Evolutionary conservation across 2,329 filamentous ascomycete species (phyloP).

Genomic region (Diplodia sapinea): DNA sequence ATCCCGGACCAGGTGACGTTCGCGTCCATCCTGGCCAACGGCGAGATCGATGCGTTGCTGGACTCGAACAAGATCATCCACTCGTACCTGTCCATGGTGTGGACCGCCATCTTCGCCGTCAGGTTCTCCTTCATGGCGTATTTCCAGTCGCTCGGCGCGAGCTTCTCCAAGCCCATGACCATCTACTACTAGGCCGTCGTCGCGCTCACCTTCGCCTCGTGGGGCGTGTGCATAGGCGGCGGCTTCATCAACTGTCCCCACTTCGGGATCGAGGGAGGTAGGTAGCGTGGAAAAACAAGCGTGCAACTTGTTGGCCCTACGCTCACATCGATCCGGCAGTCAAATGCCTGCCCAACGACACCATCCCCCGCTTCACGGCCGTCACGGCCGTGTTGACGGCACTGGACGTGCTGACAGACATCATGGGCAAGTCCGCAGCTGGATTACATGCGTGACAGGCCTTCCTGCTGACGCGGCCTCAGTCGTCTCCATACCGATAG

Average conservation of each 20-base stretch:
- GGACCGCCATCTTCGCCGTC: slow-evolving; percentile 25
- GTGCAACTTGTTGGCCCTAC: not conserved
- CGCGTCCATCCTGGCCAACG: not conserved
- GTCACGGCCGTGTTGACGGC: not conserved
- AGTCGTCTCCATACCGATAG: slow-evolving; percentile 9
- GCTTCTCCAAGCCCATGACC: not conserved
- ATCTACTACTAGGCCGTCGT: slow-evolving; percentile 26
- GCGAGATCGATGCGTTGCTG: not conserved
- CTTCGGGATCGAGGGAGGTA: slow-evolving; percentile 15
- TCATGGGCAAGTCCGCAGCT: not conserved
- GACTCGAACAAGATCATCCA: not conserved
- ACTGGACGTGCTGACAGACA: slow-evolving; percentile 6
- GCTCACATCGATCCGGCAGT: not conserved
- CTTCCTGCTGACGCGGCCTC: not conserved
- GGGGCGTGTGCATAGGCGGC: not conserved
- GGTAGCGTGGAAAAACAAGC: not conserved
- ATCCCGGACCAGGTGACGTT: not conserved
- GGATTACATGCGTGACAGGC: not conserved
- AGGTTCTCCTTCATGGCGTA: slow-evolving; percentile 29
- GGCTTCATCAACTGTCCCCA: slow-evolving; percentile 18
- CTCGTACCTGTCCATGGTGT: slow-evolving; percentile 4
- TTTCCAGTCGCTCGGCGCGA: slow-evolving; percentile 9
- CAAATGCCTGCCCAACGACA: not conserved
- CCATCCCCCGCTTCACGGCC: not conserved
- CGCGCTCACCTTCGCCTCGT: slow-evolving; percentile 11